phyloP scores from a whole-genome alignment of 1,284 basidiomycete genomes.

The Puccinia horiana region DNA sequence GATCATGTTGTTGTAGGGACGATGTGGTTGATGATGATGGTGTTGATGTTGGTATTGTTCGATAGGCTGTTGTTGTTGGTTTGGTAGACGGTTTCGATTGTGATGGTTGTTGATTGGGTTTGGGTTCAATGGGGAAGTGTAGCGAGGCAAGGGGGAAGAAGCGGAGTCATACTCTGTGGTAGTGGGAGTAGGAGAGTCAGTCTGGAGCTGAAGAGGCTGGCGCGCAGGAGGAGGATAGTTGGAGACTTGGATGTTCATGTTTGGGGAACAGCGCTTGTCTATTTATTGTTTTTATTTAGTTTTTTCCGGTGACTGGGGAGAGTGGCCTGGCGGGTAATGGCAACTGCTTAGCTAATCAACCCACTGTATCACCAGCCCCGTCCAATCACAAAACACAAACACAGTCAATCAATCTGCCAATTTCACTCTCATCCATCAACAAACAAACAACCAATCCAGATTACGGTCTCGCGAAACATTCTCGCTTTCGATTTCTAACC shows the following conservation, averaged over 20 bases:
- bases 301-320: neutral
- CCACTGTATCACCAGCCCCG: too few species aligned
- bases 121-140: constrained; percentile 10
- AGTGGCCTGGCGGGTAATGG: too few species aligned
- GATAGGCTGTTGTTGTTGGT: neutral
- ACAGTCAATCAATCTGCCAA: too few species aligned
- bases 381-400: too few species aligned
- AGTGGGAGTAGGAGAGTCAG: neutral
- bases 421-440: too few species aligned
- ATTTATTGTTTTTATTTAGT: neutral
- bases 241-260: neutral
- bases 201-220: neutral
- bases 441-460: too few species aligned
- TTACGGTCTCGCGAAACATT: too few species aligned
- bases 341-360: too few species aligned
- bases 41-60: neutral
- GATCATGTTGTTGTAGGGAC: constrained; percentile 21
- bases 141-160: constrained; percentile 9
- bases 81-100: neutral
- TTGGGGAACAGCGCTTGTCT: neutral
- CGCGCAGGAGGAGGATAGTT: neutral
- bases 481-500: too few species aligned
- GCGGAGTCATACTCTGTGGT: neutral
- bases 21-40: neutral
- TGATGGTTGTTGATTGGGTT: neutral